Evolutionary conservation across 805 yeast species (phyloP), one percentile per base, ranked within the genome.

Genomic region (Monosporozyma servazzii): DNA sequence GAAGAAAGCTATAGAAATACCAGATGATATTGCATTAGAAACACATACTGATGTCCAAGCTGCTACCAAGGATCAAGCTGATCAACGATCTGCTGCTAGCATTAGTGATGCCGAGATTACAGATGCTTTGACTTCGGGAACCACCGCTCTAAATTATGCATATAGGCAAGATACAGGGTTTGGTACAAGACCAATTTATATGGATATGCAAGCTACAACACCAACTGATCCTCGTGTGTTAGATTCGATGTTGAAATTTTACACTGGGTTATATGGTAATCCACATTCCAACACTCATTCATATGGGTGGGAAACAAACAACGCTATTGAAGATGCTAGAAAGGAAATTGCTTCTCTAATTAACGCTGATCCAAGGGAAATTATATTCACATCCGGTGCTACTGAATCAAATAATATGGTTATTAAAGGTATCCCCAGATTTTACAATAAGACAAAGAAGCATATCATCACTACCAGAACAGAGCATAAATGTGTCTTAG

Each of bases 261-360:
- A 80, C 68, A 91, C 98, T 2, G 98, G 98, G 3, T 75, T 88
- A 52, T 93, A 88, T 66, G 99, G 99, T 55, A 93, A 93, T 68
- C 99, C 99, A 21, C 99, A 93, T 71, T 88, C 96, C 5, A 82
- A 93, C 53, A 93, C 99, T 2, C 99, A 93, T 66, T 79, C 96
- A 5, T 93, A 91, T 67, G 99, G 99, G 36, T 93, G 99, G 99
- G 99, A 93, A 72, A 87, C 99, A 3, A 96, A 91, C 53, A 79
- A 78, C 56, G 96, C 84, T 53, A 93, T 93, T 17, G 99, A 93
- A 65, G 72, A 73, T 48, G 96, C 99, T 5, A 79, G 99, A 62
- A 75, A 73, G 49, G 77, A 91, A 61, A 75, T 93, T 49, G 98
- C 99, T 2, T 75, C 75, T 30, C 78, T 93, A 50, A 88, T 93